These are phyloP conservation scores for Biscogniauxia marginata DNA, from an alignment of 2,329 filamentous ascomycete species.

Conservation along the genomic window DNA sequence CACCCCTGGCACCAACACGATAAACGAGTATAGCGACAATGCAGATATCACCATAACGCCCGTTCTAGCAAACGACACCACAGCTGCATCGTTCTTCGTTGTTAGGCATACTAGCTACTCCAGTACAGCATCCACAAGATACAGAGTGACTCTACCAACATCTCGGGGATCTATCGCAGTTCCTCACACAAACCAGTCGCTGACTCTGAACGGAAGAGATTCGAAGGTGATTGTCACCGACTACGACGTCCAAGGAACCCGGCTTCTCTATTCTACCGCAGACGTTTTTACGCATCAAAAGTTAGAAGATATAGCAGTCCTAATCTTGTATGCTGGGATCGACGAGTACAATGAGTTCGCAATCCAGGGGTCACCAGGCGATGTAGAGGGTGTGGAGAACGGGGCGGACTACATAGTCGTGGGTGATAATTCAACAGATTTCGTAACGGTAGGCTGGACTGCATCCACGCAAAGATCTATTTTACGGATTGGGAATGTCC, in stretches of 20 bases:
- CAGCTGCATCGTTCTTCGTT: conserved; percentile 59
- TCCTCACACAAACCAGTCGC: conserved; percentile 55
- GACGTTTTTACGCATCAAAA: conserved; percentile 64
- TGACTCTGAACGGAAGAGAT: conserved; percentile 63
- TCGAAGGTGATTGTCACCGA: conserved; percentile 67
- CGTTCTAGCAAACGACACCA: conserved; percentile 51
- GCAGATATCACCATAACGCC: conserved; percentile 59
- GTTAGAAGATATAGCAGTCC: conserved; percentile 41
- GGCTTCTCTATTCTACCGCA: conserved; percentile 65
- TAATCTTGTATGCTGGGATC: conserved; percentile 63
- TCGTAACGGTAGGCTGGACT: conserved; percentile 15
- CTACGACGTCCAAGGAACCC: conserved; percentile 58
- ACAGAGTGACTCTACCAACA: conserved; percentile 62
- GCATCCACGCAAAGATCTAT: conserved; percentile 10
- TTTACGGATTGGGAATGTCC: conserved; percentile 15
- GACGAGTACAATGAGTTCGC: conserved; percentile 64
- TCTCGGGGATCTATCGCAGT: conserved; percentile 56
- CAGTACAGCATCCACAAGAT: conserved; percentile 54
- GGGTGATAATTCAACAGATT: conserved; percentile 29
- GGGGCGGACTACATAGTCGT: conserved; percentile 8
- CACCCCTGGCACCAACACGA: conserved; percentile 49
- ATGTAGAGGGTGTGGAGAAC: conserved; percentile 32
- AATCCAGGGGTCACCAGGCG: conserved; percentile 33
- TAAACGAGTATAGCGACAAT: conserved; percentile 52
- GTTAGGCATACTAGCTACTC: conserved; percentile 66